Conservation (phyloP, 352 stramenopile genomes). For the Aphanomyces euteiches region DNA sequence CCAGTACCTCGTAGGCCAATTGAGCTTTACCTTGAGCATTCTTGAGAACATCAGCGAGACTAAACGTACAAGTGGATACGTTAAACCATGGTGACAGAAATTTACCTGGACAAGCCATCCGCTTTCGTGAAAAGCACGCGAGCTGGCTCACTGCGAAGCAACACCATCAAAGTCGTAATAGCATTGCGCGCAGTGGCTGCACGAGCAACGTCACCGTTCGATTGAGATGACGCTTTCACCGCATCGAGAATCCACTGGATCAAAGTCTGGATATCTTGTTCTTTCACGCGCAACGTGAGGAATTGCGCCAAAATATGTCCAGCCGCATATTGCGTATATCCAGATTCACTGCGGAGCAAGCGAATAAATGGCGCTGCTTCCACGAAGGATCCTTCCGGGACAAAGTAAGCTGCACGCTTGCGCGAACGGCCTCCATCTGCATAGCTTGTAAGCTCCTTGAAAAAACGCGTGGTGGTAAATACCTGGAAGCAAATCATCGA, state of each 20-base stretch:
- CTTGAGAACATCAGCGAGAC: conserved; percentile 68
- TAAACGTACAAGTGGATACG: conserved; percentile 30
- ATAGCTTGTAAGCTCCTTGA: background rate
- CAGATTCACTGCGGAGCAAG: conserved; percentile 80
- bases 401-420: conserved; percentile 75
- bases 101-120: conserved; percentile 87
- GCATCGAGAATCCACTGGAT: conserved; percentile 74
- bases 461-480: background rate
- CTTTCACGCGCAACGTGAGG: conserved; percentile 73
- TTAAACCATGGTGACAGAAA: conserved; percentile 37
- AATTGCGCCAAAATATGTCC: conserved; percentile 79
- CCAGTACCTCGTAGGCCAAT: conserved; percentile 89
- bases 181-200: conserved; percentile 77
- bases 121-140: conserved; percentile 88
- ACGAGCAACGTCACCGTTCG: conserved; percentile 56
- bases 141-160: conserved; percentile 86
- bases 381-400: conserved; percentile 63
- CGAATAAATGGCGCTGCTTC: conserved; percentile 76
- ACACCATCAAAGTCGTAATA: conserved; percentile 88
- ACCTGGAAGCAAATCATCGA: conserved; percentile 83
- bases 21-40: conserved; percentile 86
- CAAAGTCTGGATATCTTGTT: conserved; percentile 74
- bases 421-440: conserved; percentile 71
- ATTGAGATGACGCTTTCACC: conserved; percentile 57
- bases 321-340: conserved; percentile 81